phyloP scores from a whole-genome alignment of 2,329 filamentous ascomycete species.

The Fusarium solani-melongenae region DNA sequence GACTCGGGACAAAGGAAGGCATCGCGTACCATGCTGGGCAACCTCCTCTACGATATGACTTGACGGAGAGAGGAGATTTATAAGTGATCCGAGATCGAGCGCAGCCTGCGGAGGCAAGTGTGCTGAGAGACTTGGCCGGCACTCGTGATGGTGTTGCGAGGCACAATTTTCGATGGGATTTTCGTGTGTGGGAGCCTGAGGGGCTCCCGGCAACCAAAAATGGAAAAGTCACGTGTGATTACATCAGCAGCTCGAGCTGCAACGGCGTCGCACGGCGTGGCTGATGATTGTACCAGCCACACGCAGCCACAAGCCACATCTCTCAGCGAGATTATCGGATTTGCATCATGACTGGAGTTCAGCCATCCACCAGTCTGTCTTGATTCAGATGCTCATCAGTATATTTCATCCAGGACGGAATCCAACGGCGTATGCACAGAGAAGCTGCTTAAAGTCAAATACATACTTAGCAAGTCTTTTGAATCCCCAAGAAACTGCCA shows the following conservation, averaged over 20 bases:
- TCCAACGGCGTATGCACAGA: background rate
- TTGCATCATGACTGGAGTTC: background rate
- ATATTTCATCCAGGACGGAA: background rate
- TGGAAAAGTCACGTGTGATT: conserved; percentile 50
- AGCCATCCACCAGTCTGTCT: background rate
- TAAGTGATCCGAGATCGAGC: conserved; percentile 51
- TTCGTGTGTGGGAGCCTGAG: conserved; percentile 59
- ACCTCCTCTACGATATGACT: conserved; percentile 59
- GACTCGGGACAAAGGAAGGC: conserved; percentile 24
- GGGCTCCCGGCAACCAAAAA: conserved; percentile 47
- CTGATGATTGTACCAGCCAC: conserved; percentile 21
- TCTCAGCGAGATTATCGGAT: background rate
- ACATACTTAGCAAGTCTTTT: background rate
- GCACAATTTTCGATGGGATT: conserved; percentile 54
- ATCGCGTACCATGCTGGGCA: conserved; percentile 62
- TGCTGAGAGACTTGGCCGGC: conserved; percentile 52
- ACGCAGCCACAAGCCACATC: conserved; percentile 31
- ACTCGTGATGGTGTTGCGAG: conserved; percentile 53
- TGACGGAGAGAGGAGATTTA: conserved; percentile 52
- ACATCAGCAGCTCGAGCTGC: conserved; percentile 40
- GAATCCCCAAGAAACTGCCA: background rate
- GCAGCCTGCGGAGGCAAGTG: conserved; percentile 50
- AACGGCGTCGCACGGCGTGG: conserved; percentile 35
- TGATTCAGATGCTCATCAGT: background rate
- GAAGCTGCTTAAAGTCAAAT: background rate